Percentiles rank a stretch among this genome's conserved stretches.
Evolutionary conservation across 495 filamentous ascomycete genomes (phyloP).

Genomic region (Trichoderma asperelloides): DNA sequence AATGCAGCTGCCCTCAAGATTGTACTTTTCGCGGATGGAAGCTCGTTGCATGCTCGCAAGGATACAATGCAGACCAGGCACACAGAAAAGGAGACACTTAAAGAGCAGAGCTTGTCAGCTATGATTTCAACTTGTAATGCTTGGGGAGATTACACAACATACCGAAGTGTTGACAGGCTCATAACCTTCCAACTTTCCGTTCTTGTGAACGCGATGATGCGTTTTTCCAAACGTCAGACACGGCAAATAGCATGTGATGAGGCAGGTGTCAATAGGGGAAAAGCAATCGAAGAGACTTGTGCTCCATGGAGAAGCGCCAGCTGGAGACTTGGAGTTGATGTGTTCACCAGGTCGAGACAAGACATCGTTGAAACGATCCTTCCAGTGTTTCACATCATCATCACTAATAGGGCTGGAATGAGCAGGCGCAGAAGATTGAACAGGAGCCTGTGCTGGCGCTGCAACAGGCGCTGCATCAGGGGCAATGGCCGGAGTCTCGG

Average conservation of each 20-base stretch:
- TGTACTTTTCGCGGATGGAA: conserved; percentile 33
- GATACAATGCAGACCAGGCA: conserved; percentile 23
- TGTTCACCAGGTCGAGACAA: conserved; percentile 21
- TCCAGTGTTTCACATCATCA: conserved; percentile 26
- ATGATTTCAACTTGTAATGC: not conserved
- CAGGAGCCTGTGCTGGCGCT: not conserved
- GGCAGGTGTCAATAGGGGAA: conserved; percentile 28
- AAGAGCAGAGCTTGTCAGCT: conserved; percentile 8
- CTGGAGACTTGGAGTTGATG: conserved; percentile 25
- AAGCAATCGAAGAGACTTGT: conserved; percentile 28
- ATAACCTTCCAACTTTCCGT: conserved; percentile 31
- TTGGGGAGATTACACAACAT: conserved; percentile 14
- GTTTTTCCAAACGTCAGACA: conserved; percentile 41
- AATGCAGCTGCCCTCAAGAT: conserved; percentile 31
- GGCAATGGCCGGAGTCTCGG: not conserved
- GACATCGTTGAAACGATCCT: conserved; percentile 23
- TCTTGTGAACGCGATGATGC: conserved; percentile 32
- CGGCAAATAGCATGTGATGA: conserved; percentile 31
- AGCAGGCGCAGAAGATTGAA: conserved; percentile 14
- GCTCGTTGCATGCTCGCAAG: conserved; percentile 32
- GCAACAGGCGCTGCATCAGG: not conserved
- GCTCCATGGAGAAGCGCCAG: conserved; percentile 21
- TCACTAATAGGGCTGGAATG: conserved; percentile 19
- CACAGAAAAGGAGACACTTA: conserved; percentile 29
- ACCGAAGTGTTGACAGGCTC: conserved; percentile 35